Evolutionary conservation across 202 grass and related monocot genomes (phyloP).

Genomic region (Saccharum hybrid): DNA sequence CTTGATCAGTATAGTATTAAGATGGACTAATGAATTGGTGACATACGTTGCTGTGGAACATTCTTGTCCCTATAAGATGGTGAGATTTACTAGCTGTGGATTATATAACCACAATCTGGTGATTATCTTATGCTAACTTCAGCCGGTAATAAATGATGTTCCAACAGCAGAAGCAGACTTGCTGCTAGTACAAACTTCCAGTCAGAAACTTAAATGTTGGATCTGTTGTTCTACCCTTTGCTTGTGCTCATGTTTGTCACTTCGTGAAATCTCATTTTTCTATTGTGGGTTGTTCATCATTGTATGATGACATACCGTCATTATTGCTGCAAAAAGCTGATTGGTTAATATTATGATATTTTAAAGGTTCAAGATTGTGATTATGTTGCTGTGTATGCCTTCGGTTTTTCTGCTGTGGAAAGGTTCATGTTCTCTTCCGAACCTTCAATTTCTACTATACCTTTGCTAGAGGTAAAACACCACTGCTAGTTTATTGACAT

Average conservation of each 20-base stretch:
- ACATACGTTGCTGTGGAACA: conserved; percentile 12
- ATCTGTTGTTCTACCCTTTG: conserved; percentile 13
- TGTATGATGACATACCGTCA: conserved; percentile 26
- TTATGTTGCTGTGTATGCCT: conserved; percentile 65
- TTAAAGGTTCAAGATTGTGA: conserved; percentile 69
- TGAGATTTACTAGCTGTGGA: conserved; percentile 1
- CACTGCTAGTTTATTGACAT: neutral
- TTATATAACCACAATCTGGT: conserved; percentile 27
- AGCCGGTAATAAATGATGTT: neutral
- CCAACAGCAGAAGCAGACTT: neutral
- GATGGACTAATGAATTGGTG: neutral
- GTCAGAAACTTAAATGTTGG: conserved; percentile 25
- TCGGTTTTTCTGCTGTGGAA: conserved; percentile 71
- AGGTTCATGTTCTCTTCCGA: conserved; percentile 63
- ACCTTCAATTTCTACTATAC: conserved; percentile 56
- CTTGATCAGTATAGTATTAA: neutral
- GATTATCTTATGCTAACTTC: conserved; percentile 17
- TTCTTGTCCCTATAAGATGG: neutral
- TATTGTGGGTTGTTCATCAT: conserved; percentile 6
- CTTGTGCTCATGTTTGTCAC: neutral
- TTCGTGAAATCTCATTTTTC: conserved; percentile 23
- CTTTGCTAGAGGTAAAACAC: conserved; percentile 75
- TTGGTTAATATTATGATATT: conserved; percentile 40
- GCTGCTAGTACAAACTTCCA: neutral
- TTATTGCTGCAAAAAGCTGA: conserved; percentile 48